These are phyloP conservation scores for Aspergillus cavernicola DNA, from an alignment of 495 filamentous ascomycete genomes.

Conservation along the genomic window DNA sequence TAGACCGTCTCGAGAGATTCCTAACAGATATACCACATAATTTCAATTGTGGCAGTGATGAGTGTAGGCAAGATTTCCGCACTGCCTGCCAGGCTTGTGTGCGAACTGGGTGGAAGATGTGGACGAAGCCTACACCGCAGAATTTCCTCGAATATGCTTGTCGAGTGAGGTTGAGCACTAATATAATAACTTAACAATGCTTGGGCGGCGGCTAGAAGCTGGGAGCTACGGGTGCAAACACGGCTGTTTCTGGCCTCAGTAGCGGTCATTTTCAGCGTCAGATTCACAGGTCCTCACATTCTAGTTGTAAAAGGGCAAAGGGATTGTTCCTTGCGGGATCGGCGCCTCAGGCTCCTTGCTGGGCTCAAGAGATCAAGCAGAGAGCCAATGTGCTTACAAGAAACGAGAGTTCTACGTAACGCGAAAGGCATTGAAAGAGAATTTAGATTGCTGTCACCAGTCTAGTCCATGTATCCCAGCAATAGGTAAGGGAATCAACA, in stretches of 20 bases:
- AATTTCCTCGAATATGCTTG: not conserved
- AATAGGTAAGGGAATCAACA: not conserved
- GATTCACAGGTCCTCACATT: no score
- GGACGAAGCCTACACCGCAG: not conserved
- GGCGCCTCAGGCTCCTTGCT: not conserved
- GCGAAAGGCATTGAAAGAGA: not conserved
- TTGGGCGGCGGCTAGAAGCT: no score
- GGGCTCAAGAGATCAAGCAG: not conserved
- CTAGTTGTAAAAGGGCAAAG: no score
- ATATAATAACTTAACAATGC: no score
- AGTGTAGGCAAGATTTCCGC: not conserved
- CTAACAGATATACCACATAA: not conserved
- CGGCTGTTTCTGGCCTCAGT: no score
- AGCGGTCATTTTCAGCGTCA: no score
- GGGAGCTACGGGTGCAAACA: no score
- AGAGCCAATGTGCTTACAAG: no score
- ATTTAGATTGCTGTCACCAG: conserved; percentile 3
- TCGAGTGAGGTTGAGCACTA: no score
- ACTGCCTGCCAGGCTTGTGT: not conserved
- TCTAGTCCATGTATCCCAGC: not conserved
- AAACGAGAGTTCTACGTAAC: no score
- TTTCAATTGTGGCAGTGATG: not conserved
- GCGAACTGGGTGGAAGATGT: not conserved
- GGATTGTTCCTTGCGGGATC: not conserved
- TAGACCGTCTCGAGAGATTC: not conserved